Conservation (phyloP, 345 rosid species). For the Euphorbia pulcherrima region DNA sequence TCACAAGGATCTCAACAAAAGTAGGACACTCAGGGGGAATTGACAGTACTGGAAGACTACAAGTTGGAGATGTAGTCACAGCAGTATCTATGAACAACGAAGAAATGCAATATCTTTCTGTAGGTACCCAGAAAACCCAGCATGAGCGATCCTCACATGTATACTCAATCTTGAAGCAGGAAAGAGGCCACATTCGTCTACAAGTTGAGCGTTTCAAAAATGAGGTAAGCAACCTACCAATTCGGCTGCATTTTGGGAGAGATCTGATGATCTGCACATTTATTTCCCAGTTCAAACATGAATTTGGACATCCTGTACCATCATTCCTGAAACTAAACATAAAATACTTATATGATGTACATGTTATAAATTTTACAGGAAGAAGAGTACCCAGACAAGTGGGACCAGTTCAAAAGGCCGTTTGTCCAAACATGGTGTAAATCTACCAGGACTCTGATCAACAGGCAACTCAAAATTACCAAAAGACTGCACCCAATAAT, state of each 20-base stretch:
- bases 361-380: conserved; percentile 12
- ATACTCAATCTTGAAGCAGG: conserved; percentile 27
- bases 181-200: conserved; percentile 20
- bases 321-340: not conserved
- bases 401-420: conserved; percentile 33
- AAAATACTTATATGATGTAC: not conserved
- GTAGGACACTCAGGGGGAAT: conserved; percentile 25
- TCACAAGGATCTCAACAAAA: conserved; percentile 25
- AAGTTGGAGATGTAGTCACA: conserved; percentile 30
- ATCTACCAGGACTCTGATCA: conserved; percentile 28
- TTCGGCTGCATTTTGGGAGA: not conserved
- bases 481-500: conserved; percentile 29
- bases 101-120: conserved; percentile 29
- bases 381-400: conserved; percentile 26
- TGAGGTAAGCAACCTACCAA: conserved; percentile 13
- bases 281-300: not conserved
- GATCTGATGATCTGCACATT: not conserved
- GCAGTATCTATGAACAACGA: conserved; percentile 30
- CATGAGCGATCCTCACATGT: conserved; percentile 22
- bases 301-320: not conserved
- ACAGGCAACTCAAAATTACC: conserved; percentile 34
- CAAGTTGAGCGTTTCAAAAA: conserved; percentile 29
- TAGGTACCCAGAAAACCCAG: conserved; percentile 24
- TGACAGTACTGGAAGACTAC: conserved; percentile 30
- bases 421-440: conserved; percentile 34